Percentiles rank a stretch among this genome's conserved stretches.
phyloP scores from a whole-genome alignment of 345 rosid genomes.

The Anacardium occidentale region DNA sequence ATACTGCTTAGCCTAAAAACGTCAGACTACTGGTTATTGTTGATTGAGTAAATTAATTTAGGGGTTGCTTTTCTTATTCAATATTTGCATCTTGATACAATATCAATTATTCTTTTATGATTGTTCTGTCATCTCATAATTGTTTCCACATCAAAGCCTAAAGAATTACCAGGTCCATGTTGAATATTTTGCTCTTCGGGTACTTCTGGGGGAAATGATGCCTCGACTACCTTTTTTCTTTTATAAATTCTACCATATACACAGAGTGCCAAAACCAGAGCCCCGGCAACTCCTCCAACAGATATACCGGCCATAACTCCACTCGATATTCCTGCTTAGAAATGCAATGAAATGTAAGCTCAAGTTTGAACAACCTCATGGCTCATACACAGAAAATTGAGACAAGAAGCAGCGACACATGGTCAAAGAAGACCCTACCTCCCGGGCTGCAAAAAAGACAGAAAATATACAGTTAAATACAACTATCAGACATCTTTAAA shows the following conservation, averaged over 20 bases:
- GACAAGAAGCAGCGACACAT: slow-evolving; percentile 10
- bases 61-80: too few species aligned
- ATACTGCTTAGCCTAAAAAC: too few species aligned
- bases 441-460: slow-evolving; percentile 43
- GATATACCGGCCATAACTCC: slow-evolving; percentile 40
- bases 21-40: too few species aligned
- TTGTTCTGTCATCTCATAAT: too few species aligned
- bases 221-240: slow-evolving; percentile 25
- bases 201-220: slow-evolving; percentile 25
- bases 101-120: too few species aligned
- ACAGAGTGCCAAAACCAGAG: slow-evolving; percentile 20
- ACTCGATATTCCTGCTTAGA: slow-evolving; percentile 38
- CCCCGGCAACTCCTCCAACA: slow-evolving; percentile 32
- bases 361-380: slow-evolving; percentile 6
- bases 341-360: slow-evolving; percentile 21
- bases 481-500: slow-evolving; percentile 22
- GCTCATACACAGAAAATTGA: not conserved
- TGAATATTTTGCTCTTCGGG: slow-evolving; percentile 22
- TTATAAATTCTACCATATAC: slow-evolving; percentile 25
- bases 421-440: slow-evolving; percentile 25
- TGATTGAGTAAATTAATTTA: too few species aligned
- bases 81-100: too few species aligned
- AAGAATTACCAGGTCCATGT: slow-evolving; percentile 24
- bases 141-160: too few species aligned
- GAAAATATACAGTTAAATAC: not conserved